phyloP scores from a whole-genome alignment of 2,329 filamentous ascomycete species.

The Trichoderma sp. region DNA sequence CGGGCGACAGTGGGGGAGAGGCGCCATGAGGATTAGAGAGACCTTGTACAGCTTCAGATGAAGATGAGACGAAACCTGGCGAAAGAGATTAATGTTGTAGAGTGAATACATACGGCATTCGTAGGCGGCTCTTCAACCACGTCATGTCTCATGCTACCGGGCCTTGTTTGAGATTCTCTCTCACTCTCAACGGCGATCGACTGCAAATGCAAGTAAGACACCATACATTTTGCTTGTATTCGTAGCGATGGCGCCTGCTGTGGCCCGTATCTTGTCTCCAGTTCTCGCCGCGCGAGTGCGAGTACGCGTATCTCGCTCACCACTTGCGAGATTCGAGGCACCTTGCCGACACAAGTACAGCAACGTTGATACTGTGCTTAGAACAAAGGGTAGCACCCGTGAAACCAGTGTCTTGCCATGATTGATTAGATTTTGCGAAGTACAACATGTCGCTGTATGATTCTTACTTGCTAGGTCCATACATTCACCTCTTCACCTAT shows the following conservation, averaged over 20 bases:
- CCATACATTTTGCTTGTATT: neutral
- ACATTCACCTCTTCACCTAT: neutral
- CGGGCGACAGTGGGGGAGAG: neutral
- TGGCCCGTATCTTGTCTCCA: neutral
- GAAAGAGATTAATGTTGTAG: neutral
- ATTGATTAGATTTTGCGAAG: neutral
- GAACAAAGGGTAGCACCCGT: neutral
- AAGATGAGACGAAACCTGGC: neutral
- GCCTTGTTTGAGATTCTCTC: neutral
- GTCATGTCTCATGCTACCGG: neutral
- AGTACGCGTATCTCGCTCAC: slow-evolving; percentile 8
- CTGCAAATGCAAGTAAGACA: neutral
- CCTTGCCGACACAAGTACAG: neutral
- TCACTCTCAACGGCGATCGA: neutral
- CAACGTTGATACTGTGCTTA: neutral
- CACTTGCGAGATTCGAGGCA: slow-evolving; percentile 1
- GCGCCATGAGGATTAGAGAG: neutral
- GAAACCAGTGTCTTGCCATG: neutral
- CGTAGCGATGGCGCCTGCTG: neutral
- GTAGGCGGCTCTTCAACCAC: neutral
- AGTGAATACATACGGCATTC: neutral
- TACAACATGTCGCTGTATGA: neutral
- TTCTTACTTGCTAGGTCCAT: too few relatives aligned
- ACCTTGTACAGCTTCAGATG: neutral
- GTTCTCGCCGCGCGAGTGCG: neutral